Percentiles rank a stretch among this genome's conserved stretches.
Conservation (phyloP, 169 alveolate species). For the Hepatocystis sp. region DNA sequence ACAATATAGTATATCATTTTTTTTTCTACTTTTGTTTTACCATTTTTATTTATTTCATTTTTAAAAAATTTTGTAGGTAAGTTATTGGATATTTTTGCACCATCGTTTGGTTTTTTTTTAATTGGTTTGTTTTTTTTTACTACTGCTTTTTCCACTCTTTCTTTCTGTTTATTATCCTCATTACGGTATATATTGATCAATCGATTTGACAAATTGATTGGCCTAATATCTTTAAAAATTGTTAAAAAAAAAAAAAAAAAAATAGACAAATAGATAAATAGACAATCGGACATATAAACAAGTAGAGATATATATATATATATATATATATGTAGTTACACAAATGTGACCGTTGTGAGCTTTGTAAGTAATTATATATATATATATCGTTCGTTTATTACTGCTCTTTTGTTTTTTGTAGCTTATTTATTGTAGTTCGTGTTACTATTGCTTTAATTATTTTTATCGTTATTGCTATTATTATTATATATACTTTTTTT, state of each 20-base stretch:
- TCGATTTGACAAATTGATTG: constrained; percentile 23
- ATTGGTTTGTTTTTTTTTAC: constrained; percentile 4
- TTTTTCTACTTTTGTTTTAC: constrained; percentile 20
- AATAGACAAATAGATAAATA: not conserved
- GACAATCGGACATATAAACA: too few relatives aligned
- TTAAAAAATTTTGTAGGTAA: constrained; percentile 24
- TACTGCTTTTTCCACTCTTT: not conserved
- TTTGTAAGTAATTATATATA: too few relatives aligned
- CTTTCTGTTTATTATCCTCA: not conserved
- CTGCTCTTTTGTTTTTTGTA: too few relatives aligned
- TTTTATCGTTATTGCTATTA: not conserved
- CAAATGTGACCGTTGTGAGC: too few relatives aligned
- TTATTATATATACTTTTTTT: not conserved
- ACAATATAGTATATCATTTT: too few relatives aligned
- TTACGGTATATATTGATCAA: constrained; percentile 16
- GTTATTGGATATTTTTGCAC: not conserved
- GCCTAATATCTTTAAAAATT: constrained; percentile 23
- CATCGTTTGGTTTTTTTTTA: not conserved
- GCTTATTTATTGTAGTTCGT: too few relatives aligned
- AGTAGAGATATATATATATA: too few relatives aligned
- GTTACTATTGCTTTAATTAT: not conserved
- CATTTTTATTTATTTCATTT: constrained; percentile 31
- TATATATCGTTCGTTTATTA: too few relatives aligned
- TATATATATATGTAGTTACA: too few relatives aligned
- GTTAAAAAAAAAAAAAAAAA: not conserved